Evolutionary conservation across 495 filamentous ascomycete species (phyloP).

Genomic region (Schizothecium vesticola): DNA sequence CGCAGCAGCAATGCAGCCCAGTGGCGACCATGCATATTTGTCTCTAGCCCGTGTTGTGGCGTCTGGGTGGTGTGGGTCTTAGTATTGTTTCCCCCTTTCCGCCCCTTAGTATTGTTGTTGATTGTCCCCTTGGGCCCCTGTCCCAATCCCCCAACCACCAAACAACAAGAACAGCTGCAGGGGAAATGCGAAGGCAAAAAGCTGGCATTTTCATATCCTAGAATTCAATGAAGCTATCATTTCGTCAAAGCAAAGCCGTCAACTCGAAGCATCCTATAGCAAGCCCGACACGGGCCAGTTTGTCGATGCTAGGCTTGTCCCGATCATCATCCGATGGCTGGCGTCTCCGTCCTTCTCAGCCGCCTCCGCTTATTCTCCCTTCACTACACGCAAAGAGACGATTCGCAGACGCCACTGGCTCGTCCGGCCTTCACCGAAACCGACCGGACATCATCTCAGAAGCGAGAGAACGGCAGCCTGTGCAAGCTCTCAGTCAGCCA

Average conservation of each 20-base stretch:
- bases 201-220: neutral
- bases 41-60: neutral
- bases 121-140: neutral
- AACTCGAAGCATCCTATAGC: neutral
- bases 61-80: neutral
- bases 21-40: neutral
- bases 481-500: slow-evolving; percentile 8
- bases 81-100: slow-evolving; percentile 5
- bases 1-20: neutral
- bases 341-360: neutral
- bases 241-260: neutral
- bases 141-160: neutral
- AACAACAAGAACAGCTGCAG: neutral
- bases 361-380: neutral
- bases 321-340: neutral
- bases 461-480: slow-evolving; percentile 61
- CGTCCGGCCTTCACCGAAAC: neutral
- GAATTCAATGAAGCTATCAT: neutral
- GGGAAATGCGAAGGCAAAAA: neutral
- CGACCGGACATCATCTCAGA: slow-evolving; percentile 31
- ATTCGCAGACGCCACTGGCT: neutral
- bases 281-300: neutral
- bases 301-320: neutral
- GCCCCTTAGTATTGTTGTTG: neutral
- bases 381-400: neutral